phyloP scores from a whole-genome alignment of 441 rosid genomes.

The Iberis amara region DNA sequence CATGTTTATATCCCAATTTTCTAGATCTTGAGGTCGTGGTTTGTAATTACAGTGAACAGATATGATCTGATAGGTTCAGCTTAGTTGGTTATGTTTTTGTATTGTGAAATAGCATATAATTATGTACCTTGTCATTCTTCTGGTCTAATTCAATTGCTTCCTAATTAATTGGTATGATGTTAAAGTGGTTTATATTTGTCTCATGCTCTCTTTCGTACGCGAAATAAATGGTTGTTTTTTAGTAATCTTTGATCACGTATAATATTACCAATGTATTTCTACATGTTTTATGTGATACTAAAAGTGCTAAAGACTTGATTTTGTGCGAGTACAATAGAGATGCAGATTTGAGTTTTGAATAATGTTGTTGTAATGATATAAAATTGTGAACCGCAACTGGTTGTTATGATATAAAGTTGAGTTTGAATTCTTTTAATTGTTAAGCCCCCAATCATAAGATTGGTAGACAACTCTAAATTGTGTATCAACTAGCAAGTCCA shows the following conservation, averaged over 20 bases:
- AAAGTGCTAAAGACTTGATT: constrained; percentile 70
- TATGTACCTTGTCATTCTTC: not conserved
- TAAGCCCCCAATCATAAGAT: constrained; percentile 67
- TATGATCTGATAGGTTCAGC: constrained; percentile 5
- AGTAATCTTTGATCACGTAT: not conserved
- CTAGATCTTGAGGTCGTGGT: not conserved
- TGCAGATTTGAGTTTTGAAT: constrained; percentile 47
- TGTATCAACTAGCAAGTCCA: constrained; percentile 50
- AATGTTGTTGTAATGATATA: no score
- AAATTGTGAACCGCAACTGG: no score
- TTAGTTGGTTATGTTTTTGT: constrained; percentile 3
- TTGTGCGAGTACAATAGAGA: constrained; percentile 96
- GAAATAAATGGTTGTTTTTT: not conserved
- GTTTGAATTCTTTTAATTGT: constrained; percentile 34
- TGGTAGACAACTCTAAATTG: constrained; percentile 68
- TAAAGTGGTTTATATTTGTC: not conserved
- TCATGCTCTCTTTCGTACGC: not conserved
- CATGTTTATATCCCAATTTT: constrained; percentile 97
- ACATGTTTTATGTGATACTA: constrained; percentile 66
- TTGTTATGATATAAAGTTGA: no score
- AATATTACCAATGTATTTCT: constrained; percentile 8
- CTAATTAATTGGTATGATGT: not conserved
- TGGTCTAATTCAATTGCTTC: constrained; percentile 7
- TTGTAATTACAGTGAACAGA: not conserved
- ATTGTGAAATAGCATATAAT: constrained; percentile 1